Evolutionary conservation across 2,329 filamentous ascomycete genomes (phyloP), one percentile per base, ranked within the genome.

Genomic region (Alternaria sp.): DNA sequence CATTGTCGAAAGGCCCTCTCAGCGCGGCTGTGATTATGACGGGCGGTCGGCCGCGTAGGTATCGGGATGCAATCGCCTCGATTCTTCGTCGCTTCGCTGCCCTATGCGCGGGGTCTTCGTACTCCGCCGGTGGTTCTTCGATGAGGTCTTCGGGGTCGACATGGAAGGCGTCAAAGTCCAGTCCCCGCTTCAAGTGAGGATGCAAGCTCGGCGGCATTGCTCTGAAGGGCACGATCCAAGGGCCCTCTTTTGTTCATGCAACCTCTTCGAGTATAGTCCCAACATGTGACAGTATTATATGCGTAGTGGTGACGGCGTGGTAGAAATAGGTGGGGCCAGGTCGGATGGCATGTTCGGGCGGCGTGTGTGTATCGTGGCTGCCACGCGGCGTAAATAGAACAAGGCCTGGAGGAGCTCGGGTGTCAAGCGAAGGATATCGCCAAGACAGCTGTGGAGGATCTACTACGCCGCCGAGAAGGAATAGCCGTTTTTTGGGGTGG

Each of bases 1-100:
- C 62, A 6, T 72, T 56, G 25, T 75, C 82, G 67, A 92, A 90
- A 0, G 90, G 90, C 0, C 90, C 90, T 62, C 80, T 84, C 4
- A 92, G 80, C 6, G 80, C 78, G 7, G 90, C 86, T 12, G 90
- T 90, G 4, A 89, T 75, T 3, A 93, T 82, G 23, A 86, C 72
- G 0, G 90, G 84, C 2, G 83, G 73, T 28, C 83, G 79, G 0
- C 90, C 90, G 7, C 82, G 78, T 40, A 91, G 79, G 69, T 86
- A 92, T 32, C 84, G 83, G 30, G 83, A 79, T 1, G 87, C 90
- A 12, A 89, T 85, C 0, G 82, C 77, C 74, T 91, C 89, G 62
- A 89, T 88, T 62, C 87, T 84, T 21, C 81, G 76, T 25, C 83
- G 83, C 73, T 86, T 88, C 12, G 86, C 83, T 4, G 82, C 76